Percentiles rank a stretch among this genome's conserved stretches.
Evolutionary conservation across 345 rosid species (phyloP).

Genomic region (Eutrema heterophyllum): DNA sequence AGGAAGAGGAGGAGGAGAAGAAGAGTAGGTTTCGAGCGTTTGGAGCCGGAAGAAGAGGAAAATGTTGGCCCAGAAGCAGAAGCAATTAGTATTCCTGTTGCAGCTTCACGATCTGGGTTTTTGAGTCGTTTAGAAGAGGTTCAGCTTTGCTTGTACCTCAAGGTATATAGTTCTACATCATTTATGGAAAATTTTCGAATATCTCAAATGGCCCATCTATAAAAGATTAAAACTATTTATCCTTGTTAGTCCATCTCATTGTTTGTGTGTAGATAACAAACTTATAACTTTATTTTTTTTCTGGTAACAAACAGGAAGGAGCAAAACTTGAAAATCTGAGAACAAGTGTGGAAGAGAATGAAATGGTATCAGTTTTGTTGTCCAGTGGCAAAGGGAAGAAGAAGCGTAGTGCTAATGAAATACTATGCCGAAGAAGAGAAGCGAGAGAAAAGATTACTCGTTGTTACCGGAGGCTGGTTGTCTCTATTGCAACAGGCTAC

Average conservation of each 20-base stretch:
- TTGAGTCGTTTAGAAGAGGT: conserved; percentile 46
- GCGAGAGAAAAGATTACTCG: conserved; percentile 42
- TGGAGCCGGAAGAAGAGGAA: conserved; percentile 25
- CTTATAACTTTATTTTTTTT: neutral
- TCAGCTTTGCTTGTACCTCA: conserved; percentile 43
- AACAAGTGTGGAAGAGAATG: conserved; percentile 30
- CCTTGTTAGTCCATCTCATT: neutral
- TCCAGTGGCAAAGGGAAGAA: conserved; percentile 28
- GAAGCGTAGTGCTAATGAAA: conserved; percentile 33
- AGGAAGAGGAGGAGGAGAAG: conserved; percentile 40
- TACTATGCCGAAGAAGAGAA: conserved; percentile 40
- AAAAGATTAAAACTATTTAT: neutral
- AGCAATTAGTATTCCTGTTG: neutral
- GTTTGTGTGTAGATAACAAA: neutral
- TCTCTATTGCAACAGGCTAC: conserved; percentile 46
- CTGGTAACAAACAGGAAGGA: conserved; percentile 40
- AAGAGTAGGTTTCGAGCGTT: conserved; percentile 26
- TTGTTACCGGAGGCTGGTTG: conserved; percentile 43
- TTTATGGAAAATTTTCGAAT: neutral
- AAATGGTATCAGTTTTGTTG: conserved; percentile 31
- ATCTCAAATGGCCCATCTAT: neutral
- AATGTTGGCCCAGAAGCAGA: neutral
- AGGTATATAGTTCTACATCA: conserved; percentile 27
- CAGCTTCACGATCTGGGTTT: conserved; percentile 30
- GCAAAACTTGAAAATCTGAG: conserved; percentile 43